Percentiles rank a stretch among this genome's conserved stretches.
These are phyloP conservation scores for Hyaloperonospora brassicae DNA, from an alignment of 352 stramenopile genomes.

Conservation along the genomic window DNA sequence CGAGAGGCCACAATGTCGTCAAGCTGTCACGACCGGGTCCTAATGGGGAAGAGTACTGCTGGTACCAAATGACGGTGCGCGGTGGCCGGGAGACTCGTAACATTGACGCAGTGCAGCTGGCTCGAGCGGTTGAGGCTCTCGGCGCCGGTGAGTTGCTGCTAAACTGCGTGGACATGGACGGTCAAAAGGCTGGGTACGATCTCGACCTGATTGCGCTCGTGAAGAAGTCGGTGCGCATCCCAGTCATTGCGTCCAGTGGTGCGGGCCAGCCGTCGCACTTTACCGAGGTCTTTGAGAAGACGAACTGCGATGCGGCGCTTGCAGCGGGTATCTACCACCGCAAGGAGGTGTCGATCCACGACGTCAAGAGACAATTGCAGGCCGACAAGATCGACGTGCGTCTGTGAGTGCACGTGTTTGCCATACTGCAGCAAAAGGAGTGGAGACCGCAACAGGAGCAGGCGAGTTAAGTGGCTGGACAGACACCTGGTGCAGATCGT, in stretches of 20 bases:
- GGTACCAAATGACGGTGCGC: constrained; percentile 97
- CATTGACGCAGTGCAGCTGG: constrained; percentile 81
- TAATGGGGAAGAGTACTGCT: constrained; percentile 91
- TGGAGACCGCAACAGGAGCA: no score
- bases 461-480: no score
- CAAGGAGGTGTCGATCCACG: constrained; percentile 91
- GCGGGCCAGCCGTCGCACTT: constrained; percentile 93
- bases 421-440: neutral
- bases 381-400: constrained; percentile 65
- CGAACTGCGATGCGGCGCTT: constrained; percentile 91
- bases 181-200: constrained; percentile 89
- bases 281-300: constrained; percentile 89
- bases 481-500: no score
- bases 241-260: constrained; percentile 96
- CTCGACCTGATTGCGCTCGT: constrained; percentile 56
- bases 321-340: constrained; percentile 98
- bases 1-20: constrained; percentile 47
- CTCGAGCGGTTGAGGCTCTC: constrained; percentile 86
- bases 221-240: constrained; percentile 90
- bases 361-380: constrained; percentile 90
- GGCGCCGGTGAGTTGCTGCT: constrained; percentile 96
- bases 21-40: constrained; percentile 80
- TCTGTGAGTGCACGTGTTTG: constrained; percentile 26
- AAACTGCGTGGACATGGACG: constrained; percentile 99
- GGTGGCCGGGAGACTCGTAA: constrained; percentile 89